phyloP scores from a whole-genome alignment of 2,329 filamentous ascomycete species.

The Corynespora cassiicola region DNA sequence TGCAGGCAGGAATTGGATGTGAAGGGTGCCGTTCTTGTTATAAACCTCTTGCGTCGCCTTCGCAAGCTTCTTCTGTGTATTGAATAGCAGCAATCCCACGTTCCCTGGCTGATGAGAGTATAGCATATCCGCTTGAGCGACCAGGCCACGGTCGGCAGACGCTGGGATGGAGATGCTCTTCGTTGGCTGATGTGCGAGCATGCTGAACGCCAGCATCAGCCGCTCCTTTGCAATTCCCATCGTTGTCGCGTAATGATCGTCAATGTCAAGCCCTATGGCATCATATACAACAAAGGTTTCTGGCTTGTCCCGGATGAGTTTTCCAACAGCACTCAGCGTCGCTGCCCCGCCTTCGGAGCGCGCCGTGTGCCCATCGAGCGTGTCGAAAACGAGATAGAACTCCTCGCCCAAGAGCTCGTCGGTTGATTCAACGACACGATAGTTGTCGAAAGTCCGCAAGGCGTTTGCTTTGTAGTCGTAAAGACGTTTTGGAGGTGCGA shows the following conservation, averaged over 20 bases:
- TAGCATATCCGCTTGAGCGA: slow-evolving; percentile 19
- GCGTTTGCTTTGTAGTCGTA: slow-evolving; percentile 26
- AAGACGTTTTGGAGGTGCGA: slow-evolving; percentile 21
- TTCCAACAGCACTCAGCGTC: slow-evolving; percentile 18
- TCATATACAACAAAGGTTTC: slow-evolving; percentile 22
- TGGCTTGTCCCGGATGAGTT: slow-evolving; percentile 16
- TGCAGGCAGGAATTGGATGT: slow-evolving; percentile 8
- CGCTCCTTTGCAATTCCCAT: slow-evolving; percentile 14
- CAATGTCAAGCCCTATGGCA: slow-evolving; percentile 22
- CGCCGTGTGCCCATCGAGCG: slow-evolving; percentile 25
- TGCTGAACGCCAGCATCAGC: slow-evolving; percentile 15
- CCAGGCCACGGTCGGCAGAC: slow-evolving; percentile 8
- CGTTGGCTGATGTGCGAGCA: slow-evolving; percentile 28
- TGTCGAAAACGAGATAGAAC: slow-evolving; percentile 26
- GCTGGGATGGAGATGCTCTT: slow-evolving; percentile 15
- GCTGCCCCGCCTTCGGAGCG: slow-evolving; percentile 22
- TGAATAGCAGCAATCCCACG: slow-evolving; percentile 13
- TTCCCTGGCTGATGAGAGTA: slow-evolving; percentile 6
- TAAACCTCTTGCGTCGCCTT: slow-evolving; percentile 16
- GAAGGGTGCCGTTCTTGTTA: slow-evolving; percentile 9
- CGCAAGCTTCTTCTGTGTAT: slow-evolving; percentile 10
- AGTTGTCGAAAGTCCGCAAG: slow-evolving; percentile 18
- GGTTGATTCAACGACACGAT: slow-evolving; percentile 23
- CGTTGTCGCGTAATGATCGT: slow-evolving; percentile 18
- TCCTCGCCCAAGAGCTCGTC: slow-evolving; percentile 18